Base-by-base conservation (phyloP, 495 filamentous ascomycete genomes). In the Penicillium atrosanguineum region DNA sequence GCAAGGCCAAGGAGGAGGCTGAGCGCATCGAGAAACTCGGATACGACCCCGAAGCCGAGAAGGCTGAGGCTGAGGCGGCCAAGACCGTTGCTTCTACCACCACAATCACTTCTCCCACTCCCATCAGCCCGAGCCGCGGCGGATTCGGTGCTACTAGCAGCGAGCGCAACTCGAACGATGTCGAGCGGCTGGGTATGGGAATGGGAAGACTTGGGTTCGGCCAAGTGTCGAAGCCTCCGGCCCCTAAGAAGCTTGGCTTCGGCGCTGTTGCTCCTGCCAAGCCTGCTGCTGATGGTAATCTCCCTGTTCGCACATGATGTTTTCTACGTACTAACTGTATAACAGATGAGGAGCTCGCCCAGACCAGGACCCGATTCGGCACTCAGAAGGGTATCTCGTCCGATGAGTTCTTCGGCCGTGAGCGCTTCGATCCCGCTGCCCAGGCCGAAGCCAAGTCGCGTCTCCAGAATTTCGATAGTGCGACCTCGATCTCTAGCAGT, bases 371-470 rank as follows among this genome's bases (percentile, higher is more conserved):
- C 11, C 62, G 65, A 65, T 98, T 98, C 58, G 94, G 92, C 50
- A 71, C 68, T 47, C 94, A 98, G 73, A 97, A 96, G 78, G 88
- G 88, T 68, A 98, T 98, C 59, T 96, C 91, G 1, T 96, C 90
- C 4, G 94, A 98, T 71, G 94, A 98, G 62, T 97, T 96, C 76
- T 98, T 98, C 67, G 91, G 92, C 52, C 93, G 92, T 61, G 88
- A 90, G 23, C 72, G 80, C 45, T 97, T 87, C 65, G 90, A 98
- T 60, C 84, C 92, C 26, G 73, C 76, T 31, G 85, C 87, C 4
- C 87, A 92, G 63, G 79, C 86, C 40, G 92, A 97, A 76, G 91
- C 94, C 46, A 92, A 94, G 73, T 75, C 81, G 12, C 83, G 94
- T 14, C 82, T 98, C 38, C 85, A 89, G 68, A 86, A 91, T 19